Evolutionary conservation across 768 basidiomycete species (phyloP), one percentile per base, ranked within the genome.

Genomic region (Auriscalpium vulgare): DNA sequence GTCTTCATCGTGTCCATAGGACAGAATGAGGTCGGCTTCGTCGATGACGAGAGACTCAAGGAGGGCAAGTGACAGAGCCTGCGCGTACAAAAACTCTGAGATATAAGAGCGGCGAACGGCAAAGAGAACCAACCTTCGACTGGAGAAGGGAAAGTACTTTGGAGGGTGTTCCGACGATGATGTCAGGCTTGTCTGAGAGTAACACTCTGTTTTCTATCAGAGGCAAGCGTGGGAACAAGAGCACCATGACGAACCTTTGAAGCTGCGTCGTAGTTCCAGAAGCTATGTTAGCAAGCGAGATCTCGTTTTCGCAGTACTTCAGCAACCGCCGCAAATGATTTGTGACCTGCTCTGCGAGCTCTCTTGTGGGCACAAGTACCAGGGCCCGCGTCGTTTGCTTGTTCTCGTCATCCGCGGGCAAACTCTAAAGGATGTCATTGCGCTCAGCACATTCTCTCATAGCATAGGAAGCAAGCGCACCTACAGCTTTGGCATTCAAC

Each of bases 11-110:
- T 98, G 92, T 3, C 97, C 97, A 67, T 98, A 99, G 0, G 95
- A 97, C 17, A 99, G 78, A 52, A 99, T 89, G 38, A 98, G 81
- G 67, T 98, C 97, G 21, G 97, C 97, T 72, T 99, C 97, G 67
- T 99, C 97, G 56, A 99, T 95, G 34, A 95, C 88, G 16, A 99
- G 81, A 5, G 89, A 88, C 47, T 92, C 88, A 35, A 98, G 72
- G 0, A 79, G 76, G 11, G 78, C 65, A 0, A 94, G 71, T 3
- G 76, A 78, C 8, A 98, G 74, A 0, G 83, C 74, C 88, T 91
- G 57, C 1, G 34, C 37, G 19, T n/a, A 38, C 43, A 44, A 58
- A 11, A 16, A 46, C 16, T 16, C n/a, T 9, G 19, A n/a, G 4
- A 11, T 47, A 21, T 17, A 37, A 36, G 21, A 46, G 10, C 19